Base-by-base conservation (phyloP, 2,329 filamentous ascomycete genomes). In the Microcera coccophila region DNA sequence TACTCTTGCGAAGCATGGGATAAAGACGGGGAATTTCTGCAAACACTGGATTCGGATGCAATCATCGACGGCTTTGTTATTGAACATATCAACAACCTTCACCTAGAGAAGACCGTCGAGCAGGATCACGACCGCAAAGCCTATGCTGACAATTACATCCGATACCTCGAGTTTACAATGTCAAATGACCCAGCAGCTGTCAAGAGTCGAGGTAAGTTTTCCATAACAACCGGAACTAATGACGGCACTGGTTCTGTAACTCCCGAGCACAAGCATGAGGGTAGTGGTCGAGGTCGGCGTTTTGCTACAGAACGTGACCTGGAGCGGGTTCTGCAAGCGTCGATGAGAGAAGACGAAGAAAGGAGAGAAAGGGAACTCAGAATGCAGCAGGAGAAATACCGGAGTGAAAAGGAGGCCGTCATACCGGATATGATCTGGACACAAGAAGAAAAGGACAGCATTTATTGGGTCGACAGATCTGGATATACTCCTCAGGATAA, bases 231-330 rank as follows among this genome's bases (percentile, higher is more conserved):
- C 7, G 53, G 62, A 5, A 52, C 58, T 2, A 69, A 70, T 11
- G 45, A 58, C 2, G 33, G 33, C 5, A 59, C 49, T 5, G 62
- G 64, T 0, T 58, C 68, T 14, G 60, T 66, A 7, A 64, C 76
- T 5, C 69, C 74, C 12, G 82, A 84, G 45, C 63, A 75, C 3
- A 79, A 75, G 47, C 70, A 74, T 1, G 81, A 85, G 60, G 72
- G 76, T 5, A 69, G 78, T 47, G 69, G 77, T 20, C 56, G 68
- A 20, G 62, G 76, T 41, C 76, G 75, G 45, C 71, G 80, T 42
- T 86, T 81, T 60, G 82, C 79, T 12, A 85, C 83, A 14, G 85
- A 90, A 57, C 79, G 85, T 39, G 85, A 90, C 47, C 64, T 90
- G 5, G 82, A 90, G 60, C 75, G 80, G 28, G 83, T 85, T 5